phyloP scores from a whole-genome alignment of 768 basidiomycete genomes.

The Termitomyces sp. region DNA sequence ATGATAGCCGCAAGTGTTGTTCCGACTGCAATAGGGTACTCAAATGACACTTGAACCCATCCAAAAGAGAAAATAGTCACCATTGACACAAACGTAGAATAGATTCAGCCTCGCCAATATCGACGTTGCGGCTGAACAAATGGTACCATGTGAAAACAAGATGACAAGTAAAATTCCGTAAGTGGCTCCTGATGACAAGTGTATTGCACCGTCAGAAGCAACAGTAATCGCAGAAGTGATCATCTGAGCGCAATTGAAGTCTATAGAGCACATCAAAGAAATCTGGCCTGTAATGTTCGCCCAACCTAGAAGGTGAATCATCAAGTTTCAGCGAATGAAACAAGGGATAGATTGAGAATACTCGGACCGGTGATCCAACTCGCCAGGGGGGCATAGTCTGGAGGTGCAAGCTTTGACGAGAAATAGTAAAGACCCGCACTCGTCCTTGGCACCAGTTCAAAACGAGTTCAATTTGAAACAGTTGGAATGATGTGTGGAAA shows the following conservation, averaged over 20 bases:
- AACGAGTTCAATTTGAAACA: not conserved
- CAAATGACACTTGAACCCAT: not conserved
- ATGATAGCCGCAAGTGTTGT: not conserved
- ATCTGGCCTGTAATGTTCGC: slow-evolving; percentile 66
- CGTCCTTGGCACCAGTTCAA: slow-evolving; percentile 36
- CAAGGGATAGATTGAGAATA: not conserved
- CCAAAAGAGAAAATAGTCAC: slow-evolving; percentile 24
- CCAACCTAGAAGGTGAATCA: slow-evolving; percentile 36
- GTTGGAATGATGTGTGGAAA: not conserved
- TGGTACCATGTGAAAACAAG: slow-evolving; percentile 58
- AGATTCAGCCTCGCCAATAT: slow-evolving; percentile 64
- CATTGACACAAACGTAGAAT: slow-evolving; percentile 62
- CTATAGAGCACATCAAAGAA: slow-evolving; percentile 67
- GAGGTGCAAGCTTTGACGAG: slow-evolving; percentile 67
- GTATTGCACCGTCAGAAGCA: slow-evolving; percentile 43
- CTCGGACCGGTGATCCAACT: slow-evolving; percentile 51
- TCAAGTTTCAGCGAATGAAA: not conserved
- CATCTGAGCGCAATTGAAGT: slow-evolving; percentile 77
- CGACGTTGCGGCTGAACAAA: slow-evolving; percentile 66
- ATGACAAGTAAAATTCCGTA: slow-evolving; percentile 65
- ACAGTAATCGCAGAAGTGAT: slow-evolving; percentile 68
- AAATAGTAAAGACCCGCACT: slow-evolving; percentile 79
- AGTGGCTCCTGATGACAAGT: slow-evolving; percentile 54
- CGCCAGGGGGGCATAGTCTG: slow-evolving; percentile 52
- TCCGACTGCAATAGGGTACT: not conserved